These are phyloP conservation scores for Acacia acuminata DNA, from an alignment of 306 rosid species.

Conservation along the genomic window DNA sequence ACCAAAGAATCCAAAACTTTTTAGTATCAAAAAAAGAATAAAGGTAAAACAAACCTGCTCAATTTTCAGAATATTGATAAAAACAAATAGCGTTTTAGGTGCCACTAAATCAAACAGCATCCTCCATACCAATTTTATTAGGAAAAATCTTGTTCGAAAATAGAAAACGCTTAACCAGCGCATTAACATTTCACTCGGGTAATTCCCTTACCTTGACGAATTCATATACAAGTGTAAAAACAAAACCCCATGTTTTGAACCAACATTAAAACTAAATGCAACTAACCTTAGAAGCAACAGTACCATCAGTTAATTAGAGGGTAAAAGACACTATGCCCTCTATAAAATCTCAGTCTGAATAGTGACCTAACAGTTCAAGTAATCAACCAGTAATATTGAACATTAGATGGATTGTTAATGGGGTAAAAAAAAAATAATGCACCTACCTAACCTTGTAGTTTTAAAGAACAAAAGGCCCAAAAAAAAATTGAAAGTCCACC, in stretches of 20 bases:
- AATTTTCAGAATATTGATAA: background rate
- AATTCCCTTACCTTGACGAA: background rate
- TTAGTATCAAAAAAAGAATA: too few species aligned
- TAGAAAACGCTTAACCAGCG: background rate
- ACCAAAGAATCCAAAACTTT: too few species aligned
- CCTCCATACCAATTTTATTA: background rate
- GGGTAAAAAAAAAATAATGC: background rate
- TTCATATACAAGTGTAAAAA: background rate
- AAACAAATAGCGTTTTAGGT: too few species aligned
- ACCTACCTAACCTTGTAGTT: background rate
- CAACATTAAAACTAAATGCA: background rate
- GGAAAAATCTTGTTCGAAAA: too few species aligned
- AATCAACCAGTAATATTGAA: background rate
- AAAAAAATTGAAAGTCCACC: background rate
- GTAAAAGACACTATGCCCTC: background rate
- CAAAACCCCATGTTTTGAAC: background rate
- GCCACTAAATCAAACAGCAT: background rate
- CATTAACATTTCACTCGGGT: background rate
- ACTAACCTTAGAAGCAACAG: background rate
- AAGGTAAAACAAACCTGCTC: background rate
- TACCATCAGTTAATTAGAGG: background rate
- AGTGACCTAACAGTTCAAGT: background rate
- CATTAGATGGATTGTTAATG: background rate
- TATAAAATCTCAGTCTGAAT: background rate
- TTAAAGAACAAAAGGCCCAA: background rate